Percentiles rank a stretch among this genome's conserved stretches.
These are phyloP conservation scores for Atractiella rhizophila DNA, from an alignment of 768 basidiomycete genomes.

Conservation along the genomic window DNA sequence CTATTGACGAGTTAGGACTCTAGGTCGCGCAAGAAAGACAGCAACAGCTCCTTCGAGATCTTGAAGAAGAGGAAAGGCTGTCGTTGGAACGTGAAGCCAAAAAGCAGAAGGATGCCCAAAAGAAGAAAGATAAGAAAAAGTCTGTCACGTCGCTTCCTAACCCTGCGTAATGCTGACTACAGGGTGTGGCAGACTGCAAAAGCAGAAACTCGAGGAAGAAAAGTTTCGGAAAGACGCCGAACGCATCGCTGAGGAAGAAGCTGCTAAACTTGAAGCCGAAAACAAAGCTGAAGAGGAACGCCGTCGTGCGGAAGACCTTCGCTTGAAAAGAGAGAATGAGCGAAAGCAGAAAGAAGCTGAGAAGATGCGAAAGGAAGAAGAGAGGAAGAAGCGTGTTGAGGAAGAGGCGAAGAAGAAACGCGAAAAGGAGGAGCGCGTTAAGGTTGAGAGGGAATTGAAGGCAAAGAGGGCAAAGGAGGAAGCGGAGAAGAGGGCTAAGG, in stretches of 20 bases:
- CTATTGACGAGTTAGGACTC: background rate
- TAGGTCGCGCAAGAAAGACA: conserved; percentile 90
- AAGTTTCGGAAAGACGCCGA: conserved; percentile 57
- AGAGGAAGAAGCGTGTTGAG: conserved; percentile 19
- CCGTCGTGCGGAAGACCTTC: conserved; percentile 66
- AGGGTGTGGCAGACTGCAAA: conserved; percentile 42
- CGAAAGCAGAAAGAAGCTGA: conserved; percentile 23
- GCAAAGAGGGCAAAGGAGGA: conserved; percentile 42
- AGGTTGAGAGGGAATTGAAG: conserved; percentile 29
- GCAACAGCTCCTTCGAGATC: conserved; percentile 67
- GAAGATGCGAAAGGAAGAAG: conserved; percentile 53
- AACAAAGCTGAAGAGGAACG: conserved; percentile 56
- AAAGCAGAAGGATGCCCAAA: conserved; percentile 78
- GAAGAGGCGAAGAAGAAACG: conserved; percentile 56
- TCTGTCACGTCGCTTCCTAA: conserved; percentile 20
- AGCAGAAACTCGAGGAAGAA: conserved; percentile 77
- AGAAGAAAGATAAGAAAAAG: conserved; percentile 98
- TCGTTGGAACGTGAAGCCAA: conserved; percentile 71
- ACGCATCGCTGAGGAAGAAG: conserved; percentile 63
- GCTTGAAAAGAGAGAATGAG: conserved; percentile 44
- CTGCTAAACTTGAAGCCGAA: conserved; percentile 44
- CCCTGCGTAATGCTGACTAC: background rate
- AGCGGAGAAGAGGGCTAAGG: conserved; percentile 34
- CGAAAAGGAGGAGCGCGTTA: conserved; percentile 33
- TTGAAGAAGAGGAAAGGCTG: conserved; percentile 80